Evolutionary conservation across 495 filamentous ascomycete genomes (phyloP).

Genomic region (Hypoxylon trugodes): DNA sequence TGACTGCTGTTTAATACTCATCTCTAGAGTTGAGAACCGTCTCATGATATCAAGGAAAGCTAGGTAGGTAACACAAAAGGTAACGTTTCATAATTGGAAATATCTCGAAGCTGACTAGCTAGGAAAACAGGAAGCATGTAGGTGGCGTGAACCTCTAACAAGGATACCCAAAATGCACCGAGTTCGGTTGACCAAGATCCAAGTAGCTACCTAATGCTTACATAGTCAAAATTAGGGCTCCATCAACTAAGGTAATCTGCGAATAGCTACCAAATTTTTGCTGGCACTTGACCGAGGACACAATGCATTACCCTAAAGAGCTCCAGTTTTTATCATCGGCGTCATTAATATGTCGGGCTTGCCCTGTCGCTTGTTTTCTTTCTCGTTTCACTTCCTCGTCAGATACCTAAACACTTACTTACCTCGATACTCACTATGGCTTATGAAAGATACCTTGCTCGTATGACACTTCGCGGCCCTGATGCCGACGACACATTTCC

Average conservation of each 20-base stretch:
- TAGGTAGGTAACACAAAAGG: neutral
- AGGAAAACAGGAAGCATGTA: constrained; percentile 6
- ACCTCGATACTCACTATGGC: constrained; percentile 5
- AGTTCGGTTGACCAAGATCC: constrained; percentile 25
- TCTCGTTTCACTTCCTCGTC: neutral
- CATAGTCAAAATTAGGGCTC: constrained; percentile 31
- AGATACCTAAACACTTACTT: neutral
- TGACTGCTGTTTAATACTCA: neutral
- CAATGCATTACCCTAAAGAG: constrained; percentile 11
- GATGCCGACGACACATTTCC: constrained; percentile 28
- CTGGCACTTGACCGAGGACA: constrained; percentile 12
- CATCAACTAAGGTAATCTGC: constrained; percentile 26
- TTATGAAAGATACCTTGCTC: constrained; percentile 22
- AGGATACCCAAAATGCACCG: constrained; percentile 21
- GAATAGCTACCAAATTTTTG: constrained; percentile 25
- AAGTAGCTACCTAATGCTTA: constrained; percentile 31
- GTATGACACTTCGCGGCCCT: constrained; percentile 18
- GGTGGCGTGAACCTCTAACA: constrained; percentile 21
- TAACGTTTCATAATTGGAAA: constrained; percentile 1
- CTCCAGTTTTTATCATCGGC: constrained; percentile 15
- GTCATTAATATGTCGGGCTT: constrained; percentile 10
- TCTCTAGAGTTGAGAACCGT: neutral
- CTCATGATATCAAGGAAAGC: neutral
- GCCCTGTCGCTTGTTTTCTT: neutral
- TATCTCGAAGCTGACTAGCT: constrained; percentile 3